Base-by-base conservation (phyloP, 768 basidiomycete species). In the Mycena crocata region DNA sequence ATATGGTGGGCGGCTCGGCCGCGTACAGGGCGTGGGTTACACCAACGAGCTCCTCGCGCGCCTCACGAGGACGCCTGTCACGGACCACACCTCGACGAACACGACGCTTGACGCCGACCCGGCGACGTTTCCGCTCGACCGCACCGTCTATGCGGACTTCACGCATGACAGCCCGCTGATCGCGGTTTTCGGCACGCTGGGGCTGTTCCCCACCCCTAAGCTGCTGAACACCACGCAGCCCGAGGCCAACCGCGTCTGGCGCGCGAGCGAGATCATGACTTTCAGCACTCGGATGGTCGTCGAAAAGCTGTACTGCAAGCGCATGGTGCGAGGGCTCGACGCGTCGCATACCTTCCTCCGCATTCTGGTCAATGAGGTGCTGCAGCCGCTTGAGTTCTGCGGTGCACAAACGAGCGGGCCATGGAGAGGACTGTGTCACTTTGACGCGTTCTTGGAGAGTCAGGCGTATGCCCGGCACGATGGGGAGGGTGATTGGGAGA, bases 91-190 rank as follows among this genome's bases (percentile, higher is more conserved):
- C 0, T 89, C 90, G 69, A 93, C 91, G 2, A 95, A 95, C 76
- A 78, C 77, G 13, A 95, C 93, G 1, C 83, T 96, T 26, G 88
- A 92, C 72, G 69, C 81, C 0, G 83, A 85, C 4, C 86, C 87
- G 0, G 70, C 71, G 12, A 93, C 92, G 0, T 96, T 96, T 79
- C 93, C 94, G 0, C 83, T 93, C 14, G 73, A 88, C 63, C 85
- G 86, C 64, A 81, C 82, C 2, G 73, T 93, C 54, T 93, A 92
- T 71, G 89, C 86, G 32, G 94, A 96, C 78, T 95, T 95, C 75
- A 87, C 92, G 9, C 94, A 95, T 74, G 94, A 95, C 75, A 93
- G 93, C 74, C 83, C 90, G 71, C 91, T 96, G 86, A 81, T 93
- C 46, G 89, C 93, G 30, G 90, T 95, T 48, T 91, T 89, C 71